A percentile compares a stretch with the other conserved stretches of the same genome.
phyloP scores from a whole-genome alignment of 2,329 filamentous ascomycete species.

The Trichoderma aggressivum region DNA sequence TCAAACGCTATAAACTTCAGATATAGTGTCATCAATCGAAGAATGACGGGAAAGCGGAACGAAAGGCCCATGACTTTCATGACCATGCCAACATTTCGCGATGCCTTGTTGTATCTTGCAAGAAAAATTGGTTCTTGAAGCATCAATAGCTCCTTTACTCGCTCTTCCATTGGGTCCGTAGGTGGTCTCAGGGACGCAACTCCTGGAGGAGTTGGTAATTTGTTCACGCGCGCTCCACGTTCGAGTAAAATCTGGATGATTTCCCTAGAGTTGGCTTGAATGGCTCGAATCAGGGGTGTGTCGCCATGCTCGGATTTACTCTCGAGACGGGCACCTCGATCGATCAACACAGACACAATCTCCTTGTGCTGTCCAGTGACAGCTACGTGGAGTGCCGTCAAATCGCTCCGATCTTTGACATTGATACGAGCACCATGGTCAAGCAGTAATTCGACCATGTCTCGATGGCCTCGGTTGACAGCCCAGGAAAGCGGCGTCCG shows the following conservation, averaged over 20 bases:
- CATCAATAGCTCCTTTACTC: background rate
- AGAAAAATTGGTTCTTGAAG: conserved; percentile 3
- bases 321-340: background rate
- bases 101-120: conserved; percentile 1
- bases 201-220: conserved; percentile 1
- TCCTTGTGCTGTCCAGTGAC: conserved; percentile 4
- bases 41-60: background rate
- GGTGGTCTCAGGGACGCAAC: background rate
- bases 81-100: background rate
- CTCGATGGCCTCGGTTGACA: background rate
- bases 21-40: background rate
- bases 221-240: background rate
- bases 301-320: conserved; percentile 1
- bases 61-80: conserved; percentile 1
- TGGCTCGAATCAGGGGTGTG: background rate
- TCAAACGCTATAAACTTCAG: conserved; percentile 3
- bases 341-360: conserved; percentile 2
- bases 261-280: conserved; percentile 6
- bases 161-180: background rate
- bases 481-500: conserved; percentile 4
- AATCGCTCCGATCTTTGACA: background rate
- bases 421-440: conserved; percentile 5
- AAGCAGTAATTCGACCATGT: conserved; percentile 1
- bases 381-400: background rate
- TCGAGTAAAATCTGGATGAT: conserved; percentile 4